These are phyloP conservation scores for Crinitomyces ghanaensis DNA, from an alignment of 805 yeast genomes.

Conservation along the genomic window DNA sequence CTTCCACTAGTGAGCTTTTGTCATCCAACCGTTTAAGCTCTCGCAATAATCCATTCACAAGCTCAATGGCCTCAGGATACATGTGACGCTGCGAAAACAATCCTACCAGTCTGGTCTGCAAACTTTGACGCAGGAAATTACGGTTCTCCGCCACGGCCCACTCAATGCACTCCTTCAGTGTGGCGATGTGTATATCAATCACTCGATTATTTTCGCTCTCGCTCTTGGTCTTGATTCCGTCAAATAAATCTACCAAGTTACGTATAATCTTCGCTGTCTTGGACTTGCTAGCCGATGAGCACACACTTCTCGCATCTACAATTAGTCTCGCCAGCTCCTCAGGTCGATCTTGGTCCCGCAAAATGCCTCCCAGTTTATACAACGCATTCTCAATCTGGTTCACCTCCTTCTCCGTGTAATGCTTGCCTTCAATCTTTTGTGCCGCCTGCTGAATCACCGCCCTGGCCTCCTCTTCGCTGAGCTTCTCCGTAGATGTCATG, in stretches of 20 bases:
- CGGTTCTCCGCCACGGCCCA: conserved; percentile 83
- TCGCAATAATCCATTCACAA: conserved; percentile 58
- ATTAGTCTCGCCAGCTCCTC: conserved; percentile 51
- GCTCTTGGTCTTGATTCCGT: conserved; percentile 18
- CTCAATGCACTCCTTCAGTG: conserved; percentile 68
- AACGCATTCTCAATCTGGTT: conserved; percentile 41
- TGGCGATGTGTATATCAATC: conserved; percentile 56
- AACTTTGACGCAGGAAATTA: conserved; percentile 76
- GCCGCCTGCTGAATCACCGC: no score
- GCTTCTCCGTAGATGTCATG: no score
- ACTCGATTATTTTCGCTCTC: conserved; percentile 25
- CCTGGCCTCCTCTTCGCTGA: no score
- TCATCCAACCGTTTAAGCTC: conserved; percentile 94
- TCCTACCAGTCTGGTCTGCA: conserved; percentile 73
- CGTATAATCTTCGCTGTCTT: conserved; percentile 88
- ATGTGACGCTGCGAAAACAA: conserved; percentile 54
- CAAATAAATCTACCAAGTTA: conserved; percentile 67
- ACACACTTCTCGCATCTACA: conserved; percentile 57
- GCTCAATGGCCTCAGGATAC: conserved; percentile 58
- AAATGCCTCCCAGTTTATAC: conserved; percentile 63
- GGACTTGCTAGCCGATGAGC: conserved; percentile 45
- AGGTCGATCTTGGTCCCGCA: conserved; percentile 37
- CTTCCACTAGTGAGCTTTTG: conserved; percentile 89
- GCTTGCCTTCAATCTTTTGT: no score
- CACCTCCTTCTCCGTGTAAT: no score